Evolutionary conservation across 345 rosid species (phyloP).

Genomic region (Eucalyptus leucophloia): DNA sequence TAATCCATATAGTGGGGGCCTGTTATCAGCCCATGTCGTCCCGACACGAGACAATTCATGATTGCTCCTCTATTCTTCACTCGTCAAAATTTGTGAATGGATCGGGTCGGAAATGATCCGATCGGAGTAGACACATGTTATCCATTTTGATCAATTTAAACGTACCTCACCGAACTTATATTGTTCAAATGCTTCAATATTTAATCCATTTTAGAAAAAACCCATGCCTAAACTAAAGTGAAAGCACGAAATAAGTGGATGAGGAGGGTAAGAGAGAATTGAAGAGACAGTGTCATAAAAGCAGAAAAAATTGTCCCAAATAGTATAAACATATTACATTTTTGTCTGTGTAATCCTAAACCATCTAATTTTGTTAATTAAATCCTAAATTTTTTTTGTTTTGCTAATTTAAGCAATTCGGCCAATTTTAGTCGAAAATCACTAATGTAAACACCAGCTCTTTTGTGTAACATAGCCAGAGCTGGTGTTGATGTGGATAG

Average conservation of each 20-base stretch:
- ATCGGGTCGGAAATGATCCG: too few species aligned
- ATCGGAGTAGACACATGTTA: fast-evolving
- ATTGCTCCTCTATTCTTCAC: fast-evolving
- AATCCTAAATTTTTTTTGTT: fast-evolving
- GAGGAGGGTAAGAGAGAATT: too few species aligned
- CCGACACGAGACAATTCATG: not conserved
- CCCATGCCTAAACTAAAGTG: too few species aligned
- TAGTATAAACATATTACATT: fast-evolving
- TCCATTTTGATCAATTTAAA: too few species aligned
- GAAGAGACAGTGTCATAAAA: too few species aligned
- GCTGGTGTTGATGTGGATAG: fast-evolving
- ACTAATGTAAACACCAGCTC: fast-evolving
- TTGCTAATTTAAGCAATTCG: fast-evolving
- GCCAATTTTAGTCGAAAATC: fast-evolving
- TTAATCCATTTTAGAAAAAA: too few species aligned
- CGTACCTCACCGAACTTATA: fast-evolving
- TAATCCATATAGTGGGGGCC: not conserved
- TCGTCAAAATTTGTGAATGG: too few species aligned
- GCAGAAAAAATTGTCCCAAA: too few species aligned
- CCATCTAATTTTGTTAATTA: too few species aligned
- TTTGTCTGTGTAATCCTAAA: too few species aligned
- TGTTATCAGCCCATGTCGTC: fast-evolving
- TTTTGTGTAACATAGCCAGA: fast-evolving
- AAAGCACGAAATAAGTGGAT: fast-evolving
- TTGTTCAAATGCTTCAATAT: too few species aligned